Base-by-base conservation (phyloP, 306 rosid genomes). In the Calophaca sinica region DNA sequence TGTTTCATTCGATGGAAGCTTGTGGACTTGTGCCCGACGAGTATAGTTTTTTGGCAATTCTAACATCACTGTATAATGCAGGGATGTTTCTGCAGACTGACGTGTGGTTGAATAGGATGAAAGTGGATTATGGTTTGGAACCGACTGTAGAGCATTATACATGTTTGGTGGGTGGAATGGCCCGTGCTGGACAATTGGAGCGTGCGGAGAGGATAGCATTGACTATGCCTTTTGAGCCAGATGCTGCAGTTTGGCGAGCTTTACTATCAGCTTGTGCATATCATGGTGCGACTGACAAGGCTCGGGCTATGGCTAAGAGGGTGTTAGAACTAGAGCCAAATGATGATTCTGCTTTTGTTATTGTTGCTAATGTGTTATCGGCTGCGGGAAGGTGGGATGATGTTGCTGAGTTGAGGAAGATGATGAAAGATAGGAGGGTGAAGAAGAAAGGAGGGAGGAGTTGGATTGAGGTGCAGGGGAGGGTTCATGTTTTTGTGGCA, bases 201-300 rank as follows among this genome's bases (percentile, higher is more conserved):
- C 80, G 78, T 38, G 97, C 98, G 0, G 96, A 91, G 82, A 86
- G 68, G 75, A 58, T 83, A 65, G 97, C 87, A 3, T 74, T 74
- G 85, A 79, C 87, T 1, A 89, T 91, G 90, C 96, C 96, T 3
- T 82, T 85, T 51, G 61, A 75, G 66, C 90, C 97, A 0, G 98
- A 94, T 68, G 93, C 94, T 0, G 96, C 97, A 4, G 87, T 94
- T 76, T 94, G 97, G 98, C 89, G 98, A 53, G 90, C 93, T 39
- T 55, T 94, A 82, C 85, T 94, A 2, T 84, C 96, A 0, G 81
- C 86, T 70, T 82, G 88, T 72, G 97, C 97, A 0, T 46, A 64
- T 82, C 96, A 82, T 50, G 90, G 88, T 61, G 90, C 75, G 5
- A 82, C 87, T 1, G 88, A 87, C 70, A 83, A 84, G 77, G 96